These are phyloP conservation scores for Verticillium longisporum DNA, from an alignment of 2,329 filamentous ascomycete genomes.

Conservation along the genomic window DNA sequence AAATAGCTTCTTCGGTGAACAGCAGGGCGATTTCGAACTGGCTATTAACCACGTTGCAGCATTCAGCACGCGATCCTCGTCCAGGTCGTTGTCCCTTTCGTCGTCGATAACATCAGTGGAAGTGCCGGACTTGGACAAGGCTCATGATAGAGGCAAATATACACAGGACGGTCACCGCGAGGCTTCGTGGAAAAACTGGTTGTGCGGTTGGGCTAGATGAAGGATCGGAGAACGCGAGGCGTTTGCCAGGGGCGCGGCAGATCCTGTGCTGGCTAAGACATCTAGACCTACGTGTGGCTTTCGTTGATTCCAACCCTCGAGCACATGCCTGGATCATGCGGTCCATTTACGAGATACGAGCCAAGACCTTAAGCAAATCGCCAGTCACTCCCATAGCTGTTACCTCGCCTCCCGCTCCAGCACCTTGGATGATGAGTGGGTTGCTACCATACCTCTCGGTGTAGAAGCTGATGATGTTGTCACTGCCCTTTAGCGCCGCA, in stretches of 20 bases:
- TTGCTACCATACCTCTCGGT: slow-evolving; percentile 89
- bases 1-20: slow-evolving; percentile 65
- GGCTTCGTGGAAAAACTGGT: neutral
- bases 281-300: neutral
- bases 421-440: slow-evolving; percentile 90
- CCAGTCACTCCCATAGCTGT: slow-evolving; percentile 97
- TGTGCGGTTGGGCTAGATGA: neutral
- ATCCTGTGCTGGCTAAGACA: neutral
- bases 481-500: slow-evolving; percentile 89
- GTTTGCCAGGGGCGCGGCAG: no score
- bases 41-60: slow-evolving; percentile 28
- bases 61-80: slow-evolving; percentile 1
- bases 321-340: neutral
- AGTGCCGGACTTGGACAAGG: slow-evolving; percentile 2
- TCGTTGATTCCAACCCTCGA: neutral
- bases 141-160: neutral
- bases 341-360: slow-evolving; percentile 44
- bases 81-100: neutral
- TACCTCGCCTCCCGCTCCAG: slow-evolving; percentile 87
- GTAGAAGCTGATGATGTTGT: slow-evolving; percentile 99
- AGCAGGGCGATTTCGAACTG: slow-evolving; percentile 62
- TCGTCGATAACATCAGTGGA: neutral
- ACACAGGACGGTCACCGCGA: neutral
- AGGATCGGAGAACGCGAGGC: neutral
- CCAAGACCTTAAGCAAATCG: slow-evolving; percentile 83